Conservation (phyloP, 2,329 filamentous ascomycete species). For the Cordyceps fumosorosea region DNA sequence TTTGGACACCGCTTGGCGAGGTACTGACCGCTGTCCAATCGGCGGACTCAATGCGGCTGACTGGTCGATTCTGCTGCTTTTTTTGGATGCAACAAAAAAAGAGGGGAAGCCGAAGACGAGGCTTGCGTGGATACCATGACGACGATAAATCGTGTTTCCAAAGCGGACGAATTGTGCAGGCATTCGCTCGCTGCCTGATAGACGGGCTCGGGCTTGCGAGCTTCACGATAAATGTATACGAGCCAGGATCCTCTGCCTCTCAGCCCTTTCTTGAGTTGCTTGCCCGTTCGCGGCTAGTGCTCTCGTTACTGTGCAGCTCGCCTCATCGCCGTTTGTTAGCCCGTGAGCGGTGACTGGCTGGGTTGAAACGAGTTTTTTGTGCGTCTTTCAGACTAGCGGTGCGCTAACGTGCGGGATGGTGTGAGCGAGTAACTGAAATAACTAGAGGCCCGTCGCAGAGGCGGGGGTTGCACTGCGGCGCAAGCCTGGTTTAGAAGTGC, state of each 20-base stretch:
- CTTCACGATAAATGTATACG: not conserved
- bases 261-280: not conserved
- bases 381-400: not conserved
- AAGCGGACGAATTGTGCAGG: not conserved
- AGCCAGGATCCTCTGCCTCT: not conserved
- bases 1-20: too few relatives aligned
- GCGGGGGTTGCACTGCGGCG: not conserved
- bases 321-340: conserved; percentile 1
- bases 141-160: not conserved
- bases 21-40: not conserved
- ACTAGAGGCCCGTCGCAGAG: not conserved
- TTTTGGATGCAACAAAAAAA: not conserved
- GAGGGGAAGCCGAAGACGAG: not conserved
- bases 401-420: not conserved
- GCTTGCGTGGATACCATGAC: not conserved
- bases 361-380: not conserved
- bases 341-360: not conserved
- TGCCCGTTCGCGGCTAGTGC: not conserved
- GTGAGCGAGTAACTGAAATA: not conserved
- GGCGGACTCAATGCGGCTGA: not conserved
- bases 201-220: not conserved
- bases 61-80: not conserved
- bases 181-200: too few relatives aligned
- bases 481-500: not conserved
- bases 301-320: not conserved